Evolutionary conservation across 2,329 filamentous ascomycete species (phyloP).

Genomic region (Tolypocladium guangdongense): DNA sequence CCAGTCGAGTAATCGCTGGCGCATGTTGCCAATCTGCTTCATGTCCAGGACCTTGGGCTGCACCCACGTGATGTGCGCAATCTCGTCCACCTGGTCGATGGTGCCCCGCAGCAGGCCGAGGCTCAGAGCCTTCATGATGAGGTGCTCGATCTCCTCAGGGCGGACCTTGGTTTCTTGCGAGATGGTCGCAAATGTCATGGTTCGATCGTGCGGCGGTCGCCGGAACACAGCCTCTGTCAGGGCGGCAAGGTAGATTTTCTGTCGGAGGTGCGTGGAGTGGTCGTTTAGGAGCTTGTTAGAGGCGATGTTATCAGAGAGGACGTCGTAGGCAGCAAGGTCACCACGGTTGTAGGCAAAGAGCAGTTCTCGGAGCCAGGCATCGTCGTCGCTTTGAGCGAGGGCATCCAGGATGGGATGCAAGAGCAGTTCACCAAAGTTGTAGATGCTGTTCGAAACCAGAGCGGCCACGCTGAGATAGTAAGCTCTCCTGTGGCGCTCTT

Average conservation of each 20-base stretch:
- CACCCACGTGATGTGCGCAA: conserved; percentile 96
- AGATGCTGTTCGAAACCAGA: conserved; percentile 87
- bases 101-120: conserved; percentile 80
- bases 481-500: conserved; percentile 71
- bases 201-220: conserved; percentile 86
- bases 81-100: conserved; percentile 91
- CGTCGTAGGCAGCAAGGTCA: conserved; percentile 78
- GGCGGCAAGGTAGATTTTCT: conserved; percentile 96
- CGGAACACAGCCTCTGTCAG: conserved; percentile 95
- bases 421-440: conserved; percentile 99
- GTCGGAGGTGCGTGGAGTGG: conserved; percentile 76
- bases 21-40: conserved; percentile 90
- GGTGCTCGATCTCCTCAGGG: conserved; percentile 86
- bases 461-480: conserved; percentile 91
- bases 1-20: conserved; percentile 81
- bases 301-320: conserved; percentile 67
- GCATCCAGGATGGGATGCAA: conserved; percentile 91
- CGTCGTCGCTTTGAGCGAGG: conserved; percentile 55
- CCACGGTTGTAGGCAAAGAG: conserved; percentile 96
- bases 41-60: conserved; percentile 96
- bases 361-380: conserved; percentile 88
- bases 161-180: conserved; percentile 85
- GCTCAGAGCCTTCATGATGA: conserved; percentile 98
- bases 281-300: conserved; percentile 70
- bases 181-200: conserved; percentile 86